These are phyloP conservation scores for Fusarium albosuccineum DNA, from an alignment of 2,329 filamentous ascomycete genomes.

Conservation along the genomic window DNA sequence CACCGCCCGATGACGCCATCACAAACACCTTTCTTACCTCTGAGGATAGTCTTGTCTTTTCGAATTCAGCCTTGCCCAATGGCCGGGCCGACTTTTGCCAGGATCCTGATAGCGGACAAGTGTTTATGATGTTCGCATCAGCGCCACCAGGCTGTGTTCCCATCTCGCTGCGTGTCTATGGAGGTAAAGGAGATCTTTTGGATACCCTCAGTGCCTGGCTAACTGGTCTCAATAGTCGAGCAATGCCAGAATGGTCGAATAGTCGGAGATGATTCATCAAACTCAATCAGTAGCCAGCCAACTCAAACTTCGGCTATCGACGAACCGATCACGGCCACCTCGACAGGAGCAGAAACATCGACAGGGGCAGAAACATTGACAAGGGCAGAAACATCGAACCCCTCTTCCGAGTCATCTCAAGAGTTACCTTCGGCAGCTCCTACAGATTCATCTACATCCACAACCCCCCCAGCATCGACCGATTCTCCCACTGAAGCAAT, in stretches of 20 bases:
- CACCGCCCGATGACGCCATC: neutral
- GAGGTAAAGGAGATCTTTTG: neutral
- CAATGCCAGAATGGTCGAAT: neutral
- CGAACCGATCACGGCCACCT: too few relatives aligned
- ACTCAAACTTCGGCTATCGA: too few relatives aligned
- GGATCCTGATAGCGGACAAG: neutral
- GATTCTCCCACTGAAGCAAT: too few relatives aligned
- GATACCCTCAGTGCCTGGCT: neutral
- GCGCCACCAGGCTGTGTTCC: neutral
- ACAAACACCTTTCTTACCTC: neutral
- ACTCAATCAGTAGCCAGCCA: neutral
- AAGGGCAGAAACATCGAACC: too few relatives aligned
- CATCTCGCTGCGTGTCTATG: neutral
- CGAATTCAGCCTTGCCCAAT: neutral
- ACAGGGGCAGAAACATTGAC: too few relatives aligned
- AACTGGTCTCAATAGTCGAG: neutral
- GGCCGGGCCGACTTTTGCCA: slow-evolving; percentile 1
- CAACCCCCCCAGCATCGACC: too few relatives aligned
- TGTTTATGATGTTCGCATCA: neutral
- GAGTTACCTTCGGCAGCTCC: too few relatives aligned
- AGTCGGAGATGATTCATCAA: neutral
- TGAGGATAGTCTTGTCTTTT: neutral
- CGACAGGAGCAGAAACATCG: too few relatives aligned
- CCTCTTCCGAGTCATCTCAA: too few relatives aligned
- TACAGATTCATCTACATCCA: too few relatives aligned